phyloP scores from a whole-genome alignment of 768 basidiomycete species.

The Hemileccinum rubropunctum region DNA sequence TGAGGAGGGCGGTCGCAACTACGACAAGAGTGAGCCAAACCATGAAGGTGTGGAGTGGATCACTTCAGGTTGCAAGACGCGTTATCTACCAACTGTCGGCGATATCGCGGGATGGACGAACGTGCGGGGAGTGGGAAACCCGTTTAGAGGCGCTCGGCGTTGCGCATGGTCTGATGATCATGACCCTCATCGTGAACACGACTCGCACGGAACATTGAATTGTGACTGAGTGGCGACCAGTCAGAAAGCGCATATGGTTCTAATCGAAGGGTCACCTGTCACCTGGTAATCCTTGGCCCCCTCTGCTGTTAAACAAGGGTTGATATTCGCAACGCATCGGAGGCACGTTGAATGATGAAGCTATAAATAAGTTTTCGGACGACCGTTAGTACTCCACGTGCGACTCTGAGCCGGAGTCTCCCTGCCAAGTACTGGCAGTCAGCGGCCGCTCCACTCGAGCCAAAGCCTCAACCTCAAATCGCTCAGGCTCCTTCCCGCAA shows the following conservation, averaged over 20 bases:
- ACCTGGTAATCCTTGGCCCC: no score
- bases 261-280: no score
- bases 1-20: slow-evolving; percentile 5
- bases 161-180: neutral
- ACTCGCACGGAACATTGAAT: neutral
- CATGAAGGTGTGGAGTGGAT: neutral
- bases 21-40: slow-evolving; percentile 7
- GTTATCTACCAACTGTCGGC: slow-evolving; percentile 2
- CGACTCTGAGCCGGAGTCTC: no score
- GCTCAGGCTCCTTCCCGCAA: no score
- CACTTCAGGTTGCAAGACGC: neutral
- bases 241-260: neutral
- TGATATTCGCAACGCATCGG: neutral
- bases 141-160: neutral
- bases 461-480: no score
- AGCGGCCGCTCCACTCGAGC: no score
- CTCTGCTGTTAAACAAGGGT: neutral
- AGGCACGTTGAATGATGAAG: neutral
- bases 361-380: neutral
- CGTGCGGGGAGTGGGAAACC: slow-evolving; percentile 3
- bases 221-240: neutral
- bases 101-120: slow-evolving; percentile 1
- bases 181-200: neutral
- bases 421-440: no score
- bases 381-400: no score